phyloP scores from a whole-genome alignment of 108 stramenopile genomes.

The Cylindrotheca closterium region DNA sequence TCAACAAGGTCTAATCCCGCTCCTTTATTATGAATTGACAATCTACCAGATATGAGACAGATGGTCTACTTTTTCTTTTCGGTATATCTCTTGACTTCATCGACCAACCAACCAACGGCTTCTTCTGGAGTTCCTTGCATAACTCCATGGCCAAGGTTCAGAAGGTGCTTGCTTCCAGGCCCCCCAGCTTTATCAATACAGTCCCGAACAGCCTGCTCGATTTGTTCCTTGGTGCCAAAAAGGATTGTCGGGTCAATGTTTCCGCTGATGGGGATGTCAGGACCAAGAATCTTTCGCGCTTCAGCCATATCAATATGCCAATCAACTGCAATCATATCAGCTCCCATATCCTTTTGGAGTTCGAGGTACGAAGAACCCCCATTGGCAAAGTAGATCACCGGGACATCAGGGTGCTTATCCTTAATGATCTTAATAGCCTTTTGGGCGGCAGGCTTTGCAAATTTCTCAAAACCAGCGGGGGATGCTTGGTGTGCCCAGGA shows the following conservation, averaged over 20 bases:
- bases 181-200: slow-evolving; percentile 95
- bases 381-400: slow-evolving; percentile 98
- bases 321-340: slow-evolving; percentile 90
- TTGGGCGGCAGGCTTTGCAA: slow-evolving; percentile 89
- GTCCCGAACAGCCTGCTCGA: slow-evolving; percentile 86
- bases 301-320: slow-evolving; percentile 86
- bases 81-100: slow-evolving; percentile 87
- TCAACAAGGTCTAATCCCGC: too few species aligned
- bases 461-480: slow-evolving; percentile 80
- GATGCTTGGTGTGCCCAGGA: slow-evolving; percentile 95
- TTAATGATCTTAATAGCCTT: slow-evolving; percentile 89
- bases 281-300: slow-evolving; percentile 85
- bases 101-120: slow-evolving; percentile 90
- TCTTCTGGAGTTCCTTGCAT: slow-evolving; percentile 96
- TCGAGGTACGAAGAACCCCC: slow-evolving; percentile 93
- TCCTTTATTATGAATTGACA: too few species aligned
- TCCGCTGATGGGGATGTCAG: slow-evolving; percentile 81
- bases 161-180: slow-evolving; percentile 79
- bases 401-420: slow-evolving; percentile 84
- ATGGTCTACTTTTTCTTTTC: slow-evolving; percentile 17
- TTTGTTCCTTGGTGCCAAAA: slow-evolving; percentile 87
- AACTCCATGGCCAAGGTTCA: slow-evolving; percentile 98
- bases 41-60: too few species aligned
- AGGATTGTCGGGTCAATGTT: slow-evolving; percentile 96
- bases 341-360: slow-evolving; percentile 86